Percentiles rank a stretch among this genome's conserved stretches.
Evolutionary conservation across 2,329 filamentous ascomycete species (phyloP).

Genomic region (Cytospora piceicola): DNA sequence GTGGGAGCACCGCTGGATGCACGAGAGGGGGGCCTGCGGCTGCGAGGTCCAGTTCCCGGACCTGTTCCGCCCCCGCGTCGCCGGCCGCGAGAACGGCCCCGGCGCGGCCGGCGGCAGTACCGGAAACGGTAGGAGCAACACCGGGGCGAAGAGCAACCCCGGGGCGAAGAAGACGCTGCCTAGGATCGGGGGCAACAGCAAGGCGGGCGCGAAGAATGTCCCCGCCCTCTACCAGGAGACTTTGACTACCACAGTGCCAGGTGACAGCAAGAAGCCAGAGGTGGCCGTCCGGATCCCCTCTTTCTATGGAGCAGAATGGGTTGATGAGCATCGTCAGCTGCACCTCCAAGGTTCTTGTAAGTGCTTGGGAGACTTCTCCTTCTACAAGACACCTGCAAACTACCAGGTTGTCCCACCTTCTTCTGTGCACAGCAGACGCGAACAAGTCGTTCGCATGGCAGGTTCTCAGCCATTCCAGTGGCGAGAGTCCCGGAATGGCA

Average conservation of each 20-base stretch:
- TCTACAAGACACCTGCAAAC: slow-evolving; percentile 34
- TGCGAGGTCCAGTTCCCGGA: slow-evolving; percentile 45
- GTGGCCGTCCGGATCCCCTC: slow-evolving; percentile 41
- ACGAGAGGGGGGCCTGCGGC: slow-evolving; percentile 48
- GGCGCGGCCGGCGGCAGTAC: not conserved
- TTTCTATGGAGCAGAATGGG: slow-evolving; percentile 48
- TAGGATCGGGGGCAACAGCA: not conserved
- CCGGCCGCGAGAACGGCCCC: slow-evolving; percentile 27
- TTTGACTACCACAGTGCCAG: slow-evolving; percentile 1
- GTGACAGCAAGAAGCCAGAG: slow-evolving; percentile 27
- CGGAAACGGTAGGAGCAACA: not conserved
- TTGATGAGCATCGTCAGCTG: slow-evolving; percentile 43
- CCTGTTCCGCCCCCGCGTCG: slow-evolving; percentile 41
- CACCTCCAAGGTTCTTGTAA: slow-evolving; percentile 42
- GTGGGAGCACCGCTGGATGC: slow-evolving; percentile 49
- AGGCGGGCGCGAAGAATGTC: slow-evolving; percentile 11
- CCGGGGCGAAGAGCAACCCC: no score
- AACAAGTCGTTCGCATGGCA: slow-evolving; percentile 11
- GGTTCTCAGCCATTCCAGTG: not conserved
- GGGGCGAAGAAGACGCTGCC: not conserved
- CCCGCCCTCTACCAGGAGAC: slow-evolving; percentile 32
- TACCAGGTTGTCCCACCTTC: slow-evolving; percentile 16
- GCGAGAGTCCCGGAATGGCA: not conserved
- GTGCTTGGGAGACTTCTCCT: slow-evolving; percentile 41
- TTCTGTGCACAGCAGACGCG: slow-evolving; percentile 3